Evolutionary conservation across 495 filamentous ascomycete species (phyloP).

Genomic region (Neurospora sp.): DNA sequence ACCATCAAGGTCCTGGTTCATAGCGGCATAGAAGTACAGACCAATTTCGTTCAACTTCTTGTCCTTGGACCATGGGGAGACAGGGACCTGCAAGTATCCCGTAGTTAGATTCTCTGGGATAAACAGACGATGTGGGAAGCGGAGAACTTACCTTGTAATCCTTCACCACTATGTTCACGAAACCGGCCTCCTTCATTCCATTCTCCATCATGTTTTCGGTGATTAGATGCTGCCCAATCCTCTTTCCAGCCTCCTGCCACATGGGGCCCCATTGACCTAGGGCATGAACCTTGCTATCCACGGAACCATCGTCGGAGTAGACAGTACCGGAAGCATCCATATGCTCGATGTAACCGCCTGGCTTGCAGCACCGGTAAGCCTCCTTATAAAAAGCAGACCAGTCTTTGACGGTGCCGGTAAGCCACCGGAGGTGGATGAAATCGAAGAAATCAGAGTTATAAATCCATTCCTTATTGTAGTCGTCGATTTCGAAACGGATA

Average conservation of each 20-base stretch:
- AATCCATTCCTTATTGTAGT: slow-evolving; percentile 44
- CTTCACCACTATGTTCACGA: slow-evolving; percentile 36
- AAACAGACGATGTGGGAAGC: neutral
- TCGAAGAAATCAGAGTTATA: slow-evolving; percentile 37
- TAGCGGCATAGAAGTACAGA: slow-evolving; percentile 10
- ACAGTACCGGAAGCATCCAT: slow-evolving; percentile 5
- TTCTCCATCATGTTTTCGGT: slow-evolving; percentile 38
- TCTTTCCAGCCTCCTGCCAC: slow-evolving; percentile 13
- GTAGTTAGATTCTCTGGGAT: neutral
- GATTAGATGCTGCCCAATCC: slow-evolving; percentile 7
- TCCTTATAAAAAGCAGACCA: slow-evolving; percentile 33
- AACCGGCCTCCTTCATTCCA: slow-evolving; percentile 48
- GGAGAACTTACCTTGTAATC: slow-evolving; percentile 1
- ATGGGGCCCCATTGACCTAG: slow-evolving; percentile 23
- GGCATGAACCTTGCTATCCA: neutral
- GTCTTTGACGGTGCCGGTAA: slow-evolving; percentile 40
- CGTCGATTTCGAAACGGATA: slow-evolving; percentile 48
- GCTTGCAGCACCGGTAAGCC: slow-evolving; percentile 23
- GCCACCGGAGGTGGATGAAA: slow-evolving; percentile 45
- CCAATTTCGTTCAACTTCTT: slow-evolving; percentile 43
- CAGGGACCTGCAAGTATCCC: neutral
- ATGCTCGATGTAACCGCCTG: slow-evolving; percentile 26
- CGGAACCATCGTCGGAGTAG: neutral
- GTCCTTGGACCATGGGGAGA: slow-evolving; percentile 9
- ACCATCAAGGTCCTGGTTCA: slow-evolving; percentile 21